Conservation (phyloP, 1,284 basidiomycete species). For the Chalciporus sp. region DNA sequence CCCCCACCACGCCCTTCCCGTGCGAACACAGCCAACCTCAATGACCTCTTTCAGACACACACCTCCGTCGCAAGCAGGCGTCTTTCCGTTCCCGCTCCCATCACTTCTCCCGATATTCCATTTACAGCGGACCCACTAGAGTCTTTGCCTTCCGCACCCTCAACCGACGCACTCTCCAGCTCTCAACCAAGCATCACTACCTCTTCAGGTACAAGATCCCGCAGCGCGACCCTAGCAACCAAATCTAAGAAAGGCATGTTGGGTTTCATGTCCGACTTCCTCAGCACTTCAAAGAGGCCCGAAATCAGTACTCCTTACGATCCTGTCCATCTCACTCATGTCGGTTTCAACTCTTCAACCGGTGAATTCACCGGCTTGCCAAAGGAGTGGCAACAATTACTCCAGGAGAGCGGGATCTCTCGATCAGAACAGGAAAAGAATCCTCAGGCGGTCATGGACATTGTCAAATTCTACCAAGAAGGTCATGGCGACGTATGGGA, state of each 20-base stretch:
- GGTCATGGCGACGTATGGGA: conserved; percentile 80
- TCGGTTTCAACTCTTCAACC: conserved; percentile 98
- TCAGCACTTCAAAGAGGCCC: conserved; percentile 78
- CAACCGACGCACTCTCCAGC: conserved; percentile 27
- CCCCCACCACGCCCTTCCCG: conserved; percentile 78
- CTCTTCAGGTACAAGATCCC: conserved; percentile 48
- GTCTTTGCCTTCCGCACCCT: conserved; percentile 41
- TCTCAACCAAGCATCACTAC: conserved; percentile 24
- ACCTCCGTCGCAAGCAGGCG: conserved; percentile 46
- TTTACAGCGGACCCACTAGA: conserved; percentile 51
- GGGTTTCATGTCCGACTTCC: conserved; percentile 79
- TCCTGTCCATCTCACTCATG: conserved; percentile 99
- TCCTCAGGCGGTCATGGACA: conserved; percentile 97
- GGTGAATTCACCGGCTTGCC: conserved; percentile 98
- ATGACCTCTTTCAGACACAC: conserved; percentile 57
- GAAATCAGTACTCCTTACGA: conserved; percentile 99
- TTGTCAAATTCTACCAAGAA: conserved; percentile 98
- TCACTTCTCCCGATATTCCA: conserved; percentile 36
- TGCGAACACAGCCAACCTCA: conserved; percentile 77
- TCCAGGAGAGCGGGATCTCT: conserved; percentile 97
- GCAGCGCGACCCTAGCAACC: conserved; percentile 61
- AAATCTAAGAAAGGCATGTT: conserved; percentile 78
- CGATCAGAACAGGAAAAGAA: conserved; percentile 96
- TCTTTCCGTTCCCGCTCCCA: conserved; percentile 50
- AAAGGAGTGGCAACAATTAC: conserved; percentile 97